Evolutionary conservation across 176 grass and related monocot genomes (phyloP), one percentile per base, ranked within the genome.

Genomic region (Triticum urartu): DNA sequence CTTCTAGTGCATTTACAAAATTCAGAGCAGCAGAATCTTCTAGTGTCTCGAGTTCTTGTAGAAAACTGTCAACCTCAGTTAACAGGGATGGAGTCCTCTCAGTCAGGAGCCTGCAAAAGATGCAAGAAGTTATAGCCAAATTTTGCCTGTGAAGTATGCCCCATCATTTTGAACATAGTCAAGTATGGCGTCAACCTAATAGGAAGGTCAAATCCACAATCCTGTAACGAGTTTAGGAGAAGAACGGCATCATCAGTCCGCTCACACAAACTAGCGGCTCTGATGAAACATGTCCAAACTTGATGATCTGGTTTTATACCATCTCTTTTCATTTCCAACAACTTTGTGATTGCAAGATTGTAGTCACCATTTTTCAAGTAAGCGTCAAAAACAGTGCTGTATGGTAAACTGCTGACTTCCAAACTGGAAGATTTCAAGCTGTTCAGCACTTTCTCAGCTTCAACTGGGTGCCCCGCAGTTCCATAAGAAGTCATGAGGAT

Each of bases 401-500:
- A 98, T 85, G 95, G 93, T 85, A 98, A 95, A 12, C 91, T 85
- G 48, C 32, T 89, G 26, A 93, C 78, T 90, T 90, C 93, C 67
- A 92, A 72, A 82, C 84, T 89, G 59, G 93, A 93, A 26, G 62
- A 85, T 85, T 91, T 98, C 83, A 98, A 72, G 78, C 86, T 93
- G 82, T 83, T 95, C 72, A 98, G 85, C 59, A 98, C 92, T 89
- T 88, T 98, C 59, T 95, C 95, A 83, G 93, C 95, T 85, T 94
- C 91, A 0, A 79, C 80, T 61, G 95, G 93, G 78, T 95, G 88
- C n/a, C 91, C 87, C 81, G 86, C 77, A 90, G 80, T 68, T 7
- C 91, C 93, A 86, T 98, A 98, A 86, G 93, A 95, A 85, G 89
- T 90, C 93, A 95, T 98, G 72, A 98, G 89, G 74, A 98, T 92